Evolutionary conservation across 2,329 filamentous ascomycete species (phyloP), one percentile per base, ranked within the genome.

Genomic region (Chrysosporium keratinophilum): DNA sequence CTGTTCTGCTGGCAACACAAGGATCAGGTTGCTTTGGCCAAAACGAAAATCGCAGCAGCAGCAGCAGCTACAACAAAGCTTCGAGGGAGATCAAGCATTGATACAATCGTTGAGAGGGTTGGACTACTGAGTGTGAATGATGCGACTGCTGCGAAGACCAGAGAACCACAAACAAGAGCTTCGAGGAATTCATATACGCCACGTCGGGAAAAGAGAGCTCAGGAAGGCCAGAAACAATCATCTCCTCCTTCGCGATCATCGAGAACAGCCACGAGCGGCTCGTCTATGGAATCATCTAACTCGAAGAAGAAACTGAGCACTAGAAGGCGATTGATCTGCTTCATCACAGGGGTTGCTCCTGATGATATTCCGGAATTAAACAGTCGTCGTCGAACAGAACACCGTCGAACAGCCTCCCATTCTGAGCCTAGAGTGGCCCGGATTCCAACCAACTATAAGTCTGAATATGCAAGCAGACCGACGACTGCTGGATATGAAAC

Each of bases 1-100:
- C 78, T 84, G 48, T 96, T 89, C 71, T 97, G 91, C 75, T 95
- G 87, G 85, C 89, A 96, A 68, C 93, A 98, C 73, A 90, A 87
- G 66, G 88, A 93, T 54, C 93, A 98, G 69, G 88, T 88, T 2
- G 66, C 72, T 12, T 62, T 54, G 65, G 67, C 60, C 17, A 43
- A 34, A 28, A 23, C 23, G 11, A 52, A 39, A 19, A 39, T 33
- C 11, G 35, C 31, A 10, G 9, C 34, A 28, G 14, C 15, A 6
- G 34, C 63, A 67, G 54, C 75, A 76, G 7, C 67, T 74, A 1
- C 78, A 3, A 76, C 80, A 5, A 79, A 83, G 3, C 69, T 84
- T 52, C 78, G 83, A 61, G 76, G 80, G 54, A 77, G 87, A 50
- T 84, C 82, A 34, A 96, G 90, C 63, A 78, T 97, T 54, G 93